These are phyloP conservation scores for Salpingoeca rosetta DNA, from an alignment of 78 protist genomes.

Conservation along the genomic window DNA sequence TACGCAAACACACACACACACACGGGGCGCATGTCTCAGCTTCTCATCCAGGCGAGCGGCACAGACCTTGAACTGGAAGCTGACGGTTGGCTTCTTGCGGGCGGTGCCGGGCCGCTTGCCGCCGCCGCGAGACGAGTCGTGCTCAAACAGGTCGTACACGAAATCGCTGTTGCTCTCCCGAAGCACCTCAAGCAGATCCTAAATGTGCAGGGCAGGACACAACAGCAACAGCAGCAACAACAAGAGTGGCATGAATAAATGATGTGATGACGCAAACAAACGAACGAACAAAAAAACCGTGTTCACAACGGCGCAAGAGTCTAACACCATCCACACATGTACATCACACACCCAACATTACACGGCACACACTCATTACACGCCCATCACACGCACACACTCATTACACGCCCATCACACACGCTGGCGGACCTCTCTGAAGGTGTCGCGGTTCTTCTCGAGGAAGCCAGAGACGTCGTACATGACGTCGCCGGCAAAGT, in stretches of 20 bases:
- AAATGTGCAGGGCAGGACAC: neutral
- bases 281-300: neutral
- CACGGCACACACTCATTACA: neutral
- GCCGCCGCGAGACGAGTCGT: neutral
- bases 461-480: constrained; percentile 45
- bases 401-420: neutral
- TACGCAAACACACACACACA: too few species aligned
- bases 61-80: constrained; percentile 16
- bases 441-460: constrained; percentile 41
- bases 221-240: neutral
- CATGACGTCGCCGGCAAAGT: constrained; percentile 69
- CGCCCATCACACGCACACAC: neutral
- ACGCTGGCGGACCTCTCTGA: neutral
- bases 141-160: constrained; percentile 6
- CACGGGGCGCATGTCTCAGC: too few species aligned
- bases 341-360: too few species aligned
- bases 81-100: neutral
- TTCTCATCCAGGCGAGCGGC: too few species aligned
- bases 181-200: neutral
- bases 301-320: neutral
- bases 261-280: neutral
- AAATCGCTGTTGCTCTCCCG: neutral
- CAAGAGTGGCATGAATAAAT: too few species aligned
- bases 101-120: neutral
- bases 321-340: too few species aligned